These are phyloP conservation scores for Elaeis guineensis DNA, from an alignment of 176 grass and related monocot species.

Conservation along the genomic window DNA sequence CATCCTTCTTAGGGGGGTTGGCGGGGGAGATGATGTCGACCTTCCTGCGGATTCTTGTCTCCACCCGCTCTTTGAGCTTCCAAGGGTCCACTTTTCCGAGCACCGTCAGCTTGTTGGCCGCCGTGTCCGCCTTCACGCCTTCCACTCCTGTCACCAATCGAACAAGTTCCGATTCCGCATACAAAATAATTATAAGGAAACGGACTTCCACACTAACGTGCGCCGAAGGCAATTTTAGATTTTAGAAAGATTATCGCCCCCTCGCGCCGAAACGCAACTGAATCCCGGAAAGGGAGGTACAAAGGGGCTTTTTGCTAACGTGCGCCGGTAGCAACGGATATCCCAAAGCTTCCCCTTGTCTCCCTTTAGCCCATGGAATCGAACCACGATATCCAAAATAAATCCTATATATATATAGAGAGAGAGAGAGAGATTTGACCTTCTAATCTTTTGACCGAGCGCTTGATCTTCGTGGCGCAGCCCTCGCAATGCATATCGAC, in stretches of 20 bases:
- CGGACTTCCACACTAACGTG: too few species aligned
- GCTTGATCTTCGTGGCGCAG: slow-evolving; percentile 55
- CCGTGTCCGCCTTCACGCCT: slow-evolving; percentile 28
- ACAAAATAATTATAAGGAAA: too few species aligned
- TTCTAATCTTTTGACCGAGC: slow-evolving; percentile 34
- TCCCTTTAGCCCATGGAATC: too few species aligned
- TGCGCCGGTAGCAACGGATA: too few species aligned
- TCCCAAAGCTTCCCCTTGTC: too few species aligned
- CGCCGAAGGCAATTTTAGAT: too few species aligned
- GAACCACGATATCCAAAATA: too few species aligned
- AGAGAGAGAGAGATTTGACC: slow-evolving; percentile 15
- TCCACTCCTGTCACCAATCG: slow-evolving; percentile 34
- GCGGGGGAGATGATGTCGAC: slow-evolving; percentile 64
- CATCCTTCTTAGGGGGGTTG: slow-evolving; percentile 35
- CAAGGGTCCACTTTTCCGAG: slow-evolving; percentile 43
- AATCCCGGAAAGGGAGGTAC: neutral
- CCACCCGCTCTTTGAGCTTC: slow-evolving; percentile 52
- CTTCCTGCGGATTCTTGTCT: slow-evolving; percentile 39
- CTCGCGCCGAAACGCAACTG: too few species aligned
- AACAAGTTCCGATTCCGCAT: too few species aligned
- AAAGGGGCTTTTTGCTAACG: too few species aligned
- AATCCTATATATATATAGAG: too few species aligned
- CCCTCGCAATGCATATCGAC: slow-evolving; percentile 77
- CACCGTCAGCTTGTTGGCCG: slow-evolving; percentile 40
- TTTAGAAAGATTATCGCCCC: too few species aligned